Base-by-base conservation (phyloP, 345 rosid species). In the Eucalyptus paniculata region DNA sequence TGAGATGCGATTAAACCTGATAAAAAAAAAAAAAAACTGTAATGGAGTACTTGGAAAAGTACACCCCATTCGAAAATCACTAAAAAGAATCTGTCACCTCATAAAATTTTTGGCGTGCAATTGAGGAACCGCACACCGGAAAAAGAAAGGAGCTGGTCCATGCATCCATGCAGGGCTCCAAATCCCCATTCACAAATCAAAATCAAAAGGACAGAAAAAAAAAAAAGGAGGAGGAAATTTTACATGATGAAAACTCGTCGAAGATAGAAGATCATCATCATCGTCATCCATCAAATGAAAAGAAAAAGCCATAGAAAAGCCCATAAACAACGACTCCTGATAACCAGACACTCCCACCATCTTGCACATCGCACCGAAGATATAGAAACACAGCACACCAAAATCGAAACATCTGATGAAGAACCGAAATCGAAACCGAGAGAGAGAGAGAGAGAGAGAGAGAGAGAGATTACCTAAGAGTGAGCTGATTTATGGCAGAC, bases 11-110 rank as follows among this genome's bases (percentile, higher is more conserved):
- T 47, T 47, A 47, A 1, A 47, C 49, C 13, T 47, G 49, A 47
- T 47, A 47, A 47, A 47, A 47, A 1, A 0, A 1, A 0, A 47
- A 0, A 3, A 47, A 47, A 47, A 47, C 44, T 6, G 44, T 6
- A 42, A 0, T 42, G 44, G 44, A 6, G 44, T 42, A 42, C 44
- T 42, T 2, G 45, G 44, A 47, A 42, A 42, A 42, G 69, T 18
- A 13, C 34, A 44, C 45, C 44, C 1, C 42, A 40, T 40, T 40
- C 5, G 6, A 5, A 40, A 40, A 40, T 40, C 42, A 40, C 42
- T 40, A 40, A 40, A 40, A 40, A 40, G n/a, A 5, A 40, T 40
- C 42, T 40, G 42, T 40, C 42, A 40, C 1, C 42, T 40, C 42
- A 40, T 40, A 40, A 40, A 40, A 40, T 40, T 40, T 40, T 40